A percentile compares a stretch with the other conserved stretches of the same genome.
Conservation (phyloP, 2,329 filamentous ascomycete genomes). For the Cladophialophora carrionii region DNA sequence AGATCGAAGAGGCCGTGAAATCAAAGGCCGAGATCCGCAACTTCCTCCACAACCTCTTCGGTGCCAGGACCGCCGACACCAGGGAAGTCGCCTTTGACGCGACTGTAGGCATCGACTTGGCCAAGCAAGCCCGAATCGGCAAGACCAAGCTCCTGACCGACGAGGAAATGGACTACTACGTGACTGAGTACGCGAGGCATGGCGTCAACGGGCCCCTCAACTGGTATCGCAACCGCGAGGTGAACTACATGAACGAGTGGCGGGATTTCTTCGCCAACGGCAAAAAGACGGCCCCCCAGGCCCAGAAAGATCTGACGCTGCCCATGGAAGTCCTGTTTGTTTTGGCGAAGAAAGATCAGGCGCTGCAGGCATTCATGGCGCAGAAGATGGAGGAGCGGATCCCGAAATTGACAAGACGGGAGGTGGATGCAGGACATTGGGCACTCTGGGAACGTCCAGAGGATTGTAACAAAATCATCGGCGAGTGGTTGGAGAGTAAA, state of each 20-base stretch:
- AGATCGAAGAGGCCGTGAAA: conserved; percentile 63
- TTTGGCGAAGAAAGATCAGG: conserved; percentile 68
- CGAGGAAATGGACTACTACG: conserved; percentile 78
- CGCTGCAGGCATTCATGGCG: conserved; percentile 73
- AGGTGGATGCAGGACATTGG: conserved; percentile 79
- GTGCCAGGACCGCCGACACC: conserved; percentile 62
- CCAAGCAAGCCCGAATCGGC: conserved; percentile 62
- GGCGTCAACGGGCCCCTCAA: conserved; percentile 80
- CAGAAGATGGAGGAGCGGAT: conserved; percentile 65
- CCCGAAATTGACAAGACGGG: conserved; percentile 65
- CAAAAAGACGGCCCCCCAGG: conserved; percentile 17
- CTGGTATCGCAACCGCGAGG: conserved; percentile 78
- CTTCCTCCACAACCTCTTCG: conserved; percentile 73
- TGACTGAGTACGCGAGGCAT: conserved; percentile 68
- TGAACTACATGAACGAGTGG: conserved; percentile 78
- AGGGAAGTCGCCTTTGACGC: conserved; percentile 61
- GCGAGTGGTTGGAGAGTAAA: conserved; percentile 66
- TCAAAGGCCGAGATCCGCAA: conserved; percentile 66
- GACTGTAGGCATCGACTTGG: conserved; percentile 65
- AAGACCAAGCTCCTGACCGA: conserved; percentile 59
- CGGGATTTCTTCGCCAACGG: conserved; percentile 40
- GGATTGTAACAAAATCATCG: conserved; percentile 70
- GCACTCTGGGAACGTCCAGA: conserved; percentile 72
- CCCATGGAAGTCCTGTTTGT: conserved; percentile 66
- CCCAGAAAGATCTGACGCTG: conserved; percentile 15